Conservation (phyloP, 2,329 filamentous ascomycete genomes). For the Hymenoscyphus repandus region DNA sequence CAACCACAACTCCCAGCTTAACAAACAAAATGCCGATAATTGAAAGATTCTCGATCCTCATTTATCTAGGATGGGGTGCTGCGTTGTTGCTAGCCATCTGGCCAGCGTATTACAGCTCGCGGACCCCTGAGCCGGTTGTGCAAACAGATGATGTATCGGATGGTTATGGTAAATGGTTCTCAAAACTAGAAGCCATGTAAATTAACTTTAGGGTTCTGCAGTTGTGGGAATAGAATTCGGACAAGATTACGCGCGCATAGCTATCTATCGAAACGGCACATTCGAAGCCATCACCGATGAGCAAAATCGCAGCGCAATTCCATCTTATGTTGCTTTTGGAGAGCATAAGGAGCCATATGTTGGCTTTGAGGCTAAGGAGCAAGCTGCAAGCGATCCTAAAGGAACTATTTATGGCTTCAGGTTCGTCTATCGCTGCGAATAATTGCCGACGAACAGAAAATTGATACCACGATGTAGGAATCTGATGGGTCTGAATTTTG, state of each 20-base stretch:
- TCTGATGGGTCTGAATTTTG: conserved; percentile 9
- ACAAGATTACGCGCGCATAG: conserved; percentile 7
- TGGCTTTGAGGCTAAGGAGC: conserved; percentile 14
- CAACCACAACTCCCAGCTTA: too few relatives aligned
- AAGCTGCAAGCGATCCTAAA: conserved; percentile 5
- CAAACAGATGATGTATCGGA: too few relatives aligned
- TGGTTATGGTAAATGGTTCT: too few relatives aligned
- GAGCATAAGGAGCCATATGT: conserved; percentile 9
- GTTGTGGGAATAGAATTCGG: conserved; percentile 16
- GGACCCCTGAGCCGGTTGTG: too few relatives aligned
- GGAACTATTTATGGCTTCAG: conserved; percentile 11
- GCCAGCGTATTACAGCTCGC: too few relatives aligned
- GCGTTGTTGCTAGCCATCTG: too few relatives aligned
- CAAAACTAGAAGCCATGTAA: too few relatives aligned
- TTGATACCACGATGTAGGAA: neutral
- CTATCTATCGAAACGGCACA: neutral
- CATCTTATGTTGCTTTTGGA: conserved; percentile 17
- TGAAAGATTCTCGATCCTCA: too few relatives aligned
- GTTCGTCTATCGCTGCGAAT: conserved; percentile 12
- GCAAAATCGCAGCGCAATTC: conserved; percentile 8
- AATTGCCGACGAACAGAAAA: conserved; percentile 1
- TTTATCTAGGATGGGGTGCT: too few relatives aligned
- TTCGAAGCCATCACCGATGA: conserved; percentile 13
- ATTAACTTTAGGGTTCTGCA: neutral
- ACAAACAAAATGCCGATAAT: too few relatives aligned